phyloP scores from a whole-genome alignment of 148 eudicot species.

The Rhododendron williamsianum region DNA sequence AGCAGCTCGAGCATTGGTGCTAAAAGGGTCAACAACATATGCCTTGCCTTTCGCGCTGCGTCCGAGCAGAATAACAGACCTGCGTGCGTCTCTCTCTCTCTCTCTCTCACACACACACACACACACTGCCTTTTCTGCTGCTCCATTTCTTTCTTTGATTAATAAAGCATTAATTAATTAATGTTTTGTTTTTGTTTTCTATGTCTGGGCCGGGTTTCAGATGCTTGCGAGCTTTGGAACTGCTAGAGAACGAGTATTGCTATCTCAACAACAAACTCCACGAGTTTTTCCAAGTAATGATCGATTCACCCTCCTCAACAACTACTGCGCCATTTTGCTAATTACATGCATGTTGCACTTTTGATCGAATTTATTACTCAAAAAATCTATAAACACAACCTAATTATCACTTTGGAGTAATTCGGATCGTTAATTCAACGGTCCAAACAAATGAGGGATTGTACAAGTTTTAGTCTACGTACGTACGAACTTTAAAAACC shows the following conservation, averaged over 20 bases:
- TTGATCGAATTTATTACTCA: no score
- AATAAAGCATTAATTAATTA: not conserved
- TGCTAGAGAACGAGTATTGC: constrained; percentile 81
- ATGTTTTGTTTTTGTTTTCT: not conserved
- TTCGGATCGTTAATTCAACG: no score
- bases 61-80: constrained; percentile 69
- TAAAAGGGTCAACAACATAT: constrained; percentile 68
- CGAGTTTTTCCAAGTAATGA: constrained; percentile 77
- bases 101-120: not conserved
- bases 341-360: not conserved
- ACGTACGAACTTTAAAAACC: no score
- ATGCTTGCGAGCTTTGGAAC: constrained; percentile 71
- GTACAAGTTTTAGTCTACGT: no score
- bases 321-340: no score
- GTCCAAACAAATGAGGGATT: no score
- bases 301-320: not conserved
- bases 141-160: not conserved
- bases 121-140: no score
- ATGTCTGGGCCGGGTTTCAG: constrained; percentile 23
- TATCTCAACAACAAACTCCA: constrained; percentile 91
- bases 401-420: no score
- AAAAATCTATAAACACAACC: no score
- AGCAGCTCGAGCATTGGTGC: constrained; percentile 99
- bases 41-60: constrained; percentile 84
- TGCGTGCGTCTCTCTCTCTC: constrained; percentile 37